Percentiles rank a stretch among this genome's conserved stretches.
phyloP scores from a whole-genome alignment of 306 rosid species.

The Echinosophora koreensis region DNA sequence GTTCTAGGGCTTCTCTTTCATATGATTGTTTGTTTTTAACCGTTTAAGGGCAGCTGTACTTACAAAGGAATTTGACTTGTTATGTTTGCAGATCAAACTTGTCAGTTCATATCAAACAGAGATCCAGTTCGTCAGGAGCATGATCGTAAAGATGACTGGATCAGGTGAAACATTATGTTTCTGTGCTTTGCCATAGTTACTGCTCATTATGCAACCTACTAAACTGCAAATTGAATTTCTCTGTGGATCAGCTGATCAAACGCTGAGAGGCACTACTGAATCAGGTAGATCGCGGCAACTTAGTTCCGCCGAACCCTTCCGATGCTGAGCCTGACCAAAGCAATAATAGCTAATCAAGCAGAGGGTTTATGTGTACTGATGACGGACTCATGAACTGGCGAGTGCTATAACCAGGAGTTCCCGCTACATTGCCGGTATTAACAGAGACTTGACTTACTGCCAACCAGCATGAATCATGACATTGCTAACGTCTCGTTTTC shows the following conservation, averaged over 20 bases:
- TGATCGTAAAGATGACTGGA: slow-evolving; percentile 59
- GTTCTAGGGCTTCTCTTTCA: slow-evolving; percentile 13
- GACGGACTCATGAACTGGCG: neutral
- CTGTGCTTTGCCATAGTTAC: neutral
- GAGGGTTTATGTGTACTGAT: neutral
- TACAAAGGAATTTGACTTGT: slow-evolving; percentile 9
- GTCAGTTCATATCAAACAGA: slow-evolving; percentile 65
- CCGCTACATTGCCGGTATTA: neutral
- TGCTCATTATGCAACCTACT: neutral
- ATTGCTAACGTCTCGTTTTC: neutral
- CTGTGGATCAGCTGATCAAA: slow-evolving; percentile 49
- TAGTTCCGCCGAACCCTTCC: slow-evolving; percentile 54
- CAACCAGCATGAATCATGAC: neutral
- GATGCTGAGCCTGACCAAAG: slow-evolving; percentile 54
- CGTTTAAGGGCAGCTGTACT: slow-evolving; percentile 1
- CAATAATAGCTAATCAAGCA: slow-evolving; percentile 41
- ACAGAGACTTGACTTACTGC: neutral
- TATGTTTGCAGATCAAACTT: slow-evolving; percentile 68
- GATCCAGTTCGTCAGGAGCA: slow-evolving; percentile 60
- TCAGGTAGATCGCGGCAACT: slow-evolving; percentile 45
- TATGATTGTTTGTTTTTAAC: neutral
- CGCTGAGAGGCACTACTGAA: slow-evolving; percentile 47
- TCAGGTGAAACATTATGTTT: slow-evolving; percentile 65
- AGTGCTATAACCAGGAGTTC: neutral
- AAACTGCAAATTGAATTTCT: slow-evolving; percentile 20